Base-by-base conservation (phyloP, 768 basidiomycete genomes). In the Boletus huronensis region DNA sequence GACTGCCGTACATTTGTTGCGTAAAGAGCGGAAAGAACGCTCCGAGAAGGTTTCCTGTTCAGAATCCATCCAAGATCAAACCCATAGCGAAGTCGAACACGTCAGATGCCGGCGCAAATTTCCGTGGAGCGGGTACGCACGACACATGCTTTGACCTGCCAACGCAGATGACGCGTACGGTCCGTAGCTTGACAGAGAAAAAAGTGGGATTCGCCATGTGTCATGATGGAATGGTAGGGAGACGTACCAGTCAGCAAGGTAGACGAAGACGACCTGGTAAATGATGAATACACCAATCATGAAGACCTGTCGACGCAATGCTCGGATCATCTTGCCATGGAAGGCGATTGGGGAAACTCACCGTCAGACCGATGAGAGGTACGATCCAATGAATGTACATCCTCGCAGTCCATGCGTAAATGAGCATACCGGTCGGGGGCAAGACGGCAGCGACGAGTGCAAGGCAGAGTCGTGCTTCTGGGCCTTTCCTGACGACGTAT, bases 391-490 rank as follows among this genome's bases (percentile, higher is more conserved):
- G 79, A 3, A 88, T 74, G 14, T 58, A 61, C 0, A 77, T 52
- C 55, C 74, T 80, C 13, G 82, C 79, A 3, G 84, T 82, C 82
- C 86, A 89, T 0, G 84, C 87, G 59, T 84, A 91, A 28, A 89
- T 81, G 69, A 88, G 80, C 79, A 87, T 83, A n/a, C 79, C 80
- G 0, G 68, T 57, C 0, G 86, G 85, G 43, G 85, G 72, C 13
- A 82, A 60, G 39, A 85, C 40, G 0, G 76, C 79, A 0, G 82
- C 83, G 32, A 76, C 65, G 59, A 84, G 84, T 11, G 84, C 77
- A 21, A 73, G 68, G 55, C 79, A 84, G 23, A 88, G 70, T 13
- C 87, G 78, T 6, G 87, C 85, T 70, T 88, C 86, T 5, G 72
- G 78, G 0, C 77, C 78, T 42, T 60, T 60, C 55, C 52, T 49